Evolutionary conservation across 2,329 filamentous ascomycete genomes (phyloP), one percentile per base, ranked within the genome.

Genomic region (Exophiala oligosperma): DNA sequence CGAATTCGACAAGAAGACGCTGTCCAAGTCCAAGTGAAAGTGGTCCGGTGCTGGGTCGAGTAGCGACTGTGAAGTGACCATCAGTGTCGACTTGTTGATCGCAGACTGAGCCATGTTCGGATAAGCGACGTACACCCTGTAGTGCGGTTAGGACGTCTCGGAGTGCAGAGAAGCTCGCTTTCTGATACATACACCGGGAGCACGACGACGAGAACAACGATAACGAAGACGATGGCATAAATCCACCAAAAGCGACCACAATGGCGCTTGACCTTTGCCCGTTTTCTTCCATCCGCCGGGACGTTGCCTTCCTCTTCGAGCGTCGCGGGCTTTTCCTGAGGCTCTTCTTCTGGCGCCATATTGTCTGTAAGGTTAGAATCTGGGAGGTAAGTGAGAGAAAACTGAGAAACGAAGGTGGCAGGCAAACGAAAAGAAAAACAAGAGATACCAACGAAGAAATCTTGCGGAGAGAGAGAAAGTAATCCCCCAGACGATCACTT

Each of bases 111-210:
- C 83, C 57, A 82, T 83, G 32, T 79, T 77, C 17, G 83, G 84
- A 65, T 85, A 83, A 2, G 70, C 83, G 52, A 86, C 83, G 65
- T 79, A 86, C 48, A 85, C 75, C 40, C 81, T 83, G 63, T 28
- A 43, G 28, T 7, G 46, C 28, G n/a, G 14, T 21, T 23, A 26
- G 40, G 4, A 41, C 24, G 11, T 35, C 35, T 51, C 21, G 35
- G 21, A n/a, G 12, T 29, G 12, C 17, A 47, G 14, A 32, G n/a
- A 4, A 23, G 32, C 32, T 35, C 9, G 32, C 2, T 8, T 9
- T 24, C 37, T 12, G 32, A 28, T 35, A 74, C 81, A 74, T 77
- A 84, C 82, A 87, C 70, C 38, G 81, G 82, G 35, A 87, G 70
- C 1, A 80, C 69, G 51, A 86, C 70, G 21, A 85, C 74, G 44